Percentiles rank a stretch among this genome's conserved stretches.
Conservation (phyloP, 306 rosid species). For the Inga laurina region DNA sequence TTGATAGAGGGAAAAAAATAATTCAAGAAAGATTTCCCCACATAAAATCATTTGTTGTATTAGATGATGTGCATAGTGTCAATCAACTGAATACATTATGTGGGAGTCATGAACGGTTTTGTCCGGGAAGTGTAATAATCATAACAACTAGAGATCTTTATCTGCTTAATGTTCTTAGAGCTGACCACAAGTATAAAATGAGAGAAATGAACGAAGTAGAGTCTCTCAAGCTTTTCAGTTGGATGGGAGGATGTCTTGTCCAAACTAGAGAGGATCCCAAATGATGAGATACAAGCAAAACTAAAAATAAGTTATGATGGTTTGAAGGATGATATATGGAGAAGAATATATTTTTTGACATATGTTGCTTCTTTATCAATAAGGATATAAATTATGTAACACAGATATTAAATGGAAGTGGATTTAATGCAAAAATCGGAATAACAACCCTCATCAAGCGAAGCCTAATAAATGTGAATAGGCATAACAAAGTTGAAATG, state of each 20-base stretch:
- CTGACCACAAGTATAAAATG: neutral
- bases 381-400: neutral
- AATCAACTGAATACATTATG: neutral
- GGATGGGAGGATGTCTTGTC: constrained; percentile 29
- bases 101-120: neutral
- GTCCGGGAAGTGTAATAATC: neutral
- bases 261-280: constrained; percentile 27
- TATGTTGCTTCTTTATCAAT: constrained; percentile 32
- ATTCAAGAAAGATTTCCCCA: neutral
- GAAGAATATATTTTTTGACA: constrained; percentile 29
- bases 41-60: neutral
- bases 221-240: constrained; percentile 1
- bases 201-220: neutral
- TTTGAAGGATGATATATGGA: neutral
- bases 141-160: neutral
- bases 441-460: neutral
- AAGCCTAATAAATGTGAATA: neutral
- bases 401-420: constrained; percentile 18
- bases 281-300: constrained; percentile 6
- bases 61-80: neutral
- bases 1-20: neutral
- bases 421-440: neutral
- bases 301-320: constrained; percentile 36
- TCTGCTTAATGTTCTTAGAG: neutral
- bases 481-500: neutral